Percentiles rank a stretch among this genome's conserved stretches.
phyloP scores from a whole-genome alignment of 352 stramenopile genomes.

The Aphanomyces euteiches region DNA sequence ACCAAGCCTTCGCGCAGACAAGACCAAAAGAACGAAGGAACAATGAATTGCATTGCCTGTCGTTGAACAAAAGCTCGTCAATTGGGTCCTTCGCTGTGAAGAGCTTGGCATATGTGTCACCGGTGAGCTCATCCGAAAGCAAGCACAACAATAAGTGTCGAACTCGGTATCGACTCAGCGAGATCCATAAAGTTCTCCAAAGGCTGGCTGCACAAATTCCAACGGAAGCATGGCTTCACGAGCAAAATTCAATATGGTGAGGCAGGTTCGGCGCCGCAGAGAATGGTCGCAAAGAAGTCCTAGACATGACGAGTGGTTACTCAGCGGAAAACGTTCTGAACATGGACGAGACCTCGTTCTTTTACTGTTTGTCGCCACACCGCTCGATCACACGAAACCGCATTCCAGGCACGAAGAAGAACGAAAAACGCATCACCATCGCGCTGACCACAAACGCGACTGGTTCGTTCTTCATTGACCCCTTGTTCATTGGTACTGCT shows the following conservation, averaged over 20 bases:
- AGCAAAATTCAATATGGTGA: slow-evolving; percentile 26
- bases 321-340: slow-evolving; percentile 33
- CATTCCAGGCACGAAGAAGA: not conserved
- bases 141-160: not conserved
- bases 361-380: slow-evolving; percentile 13
- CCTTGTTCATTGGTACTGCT: slow-evolving; percentile 18
- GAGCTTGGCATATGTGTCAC: not conserved
- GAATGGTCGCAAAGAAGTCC: not conserved
- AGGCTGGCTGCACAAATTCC: slow-evolving; percentile 28
- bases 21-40: slow-evolving; percentile 4
- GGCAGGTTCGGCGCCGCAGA: slow-evolving; percentile 10
- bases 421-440: slow-evolving; percentile 19
- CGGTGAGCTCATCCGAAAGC: not conserved
- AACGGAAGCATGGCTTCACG: slow-evolving; percentile 22
- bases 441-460: slow-evolving; percentile 4
- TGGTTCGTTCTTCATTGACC: not conserved
- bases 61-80: not conserved
- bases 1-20: slow-evolving; percentile 1
- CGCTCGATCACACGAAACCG: not conserved
- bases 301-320: not conserved
- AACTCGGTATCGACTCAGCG: too few relatives aligned
- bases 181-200: slow-evolving; percentile 10
- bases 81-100: slow-evolving; percentile 5
- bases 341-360: slow-evolving; percentile 31
- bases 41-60: not conserved